phyloP scores from a whole-genome alignment of 148 eudicot genomes.

The Cornus kousa region DNA sequence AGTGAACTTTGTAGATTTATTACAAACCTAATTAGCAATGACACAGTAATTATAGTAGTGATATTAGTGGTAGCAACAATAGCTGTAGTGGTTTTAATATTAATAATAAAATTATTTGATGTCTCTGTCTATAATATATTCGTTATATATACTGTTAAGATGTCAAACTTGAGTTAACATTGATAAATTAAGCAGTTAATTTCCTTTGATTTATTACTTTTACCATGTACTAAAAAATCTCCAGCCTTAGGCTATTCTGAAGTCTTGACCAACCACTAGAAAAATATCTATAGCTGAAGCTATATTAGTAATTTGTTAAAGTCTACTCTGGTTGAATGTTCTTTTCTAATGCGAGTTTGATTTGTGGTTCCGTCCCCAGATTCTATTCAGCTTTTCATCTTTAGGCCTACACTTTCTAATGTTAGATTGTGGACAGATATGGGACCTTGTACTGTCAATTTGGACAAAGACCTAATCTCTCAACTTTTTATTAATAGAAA shows the following conservation, averaged over 20 bases:
- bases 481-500: constrained; percentile 45
- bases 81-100: no score
- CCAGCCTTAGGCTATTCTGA: background rate
- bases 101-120: no score
- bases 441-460: background rate
- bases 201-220: no score
- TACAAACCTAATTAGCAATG: no score
- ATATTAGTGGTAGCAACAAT: no score
- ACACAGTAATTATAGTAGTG: no score
- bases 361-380: background rate
- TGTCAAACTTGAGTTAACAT: no score
- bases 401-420: background rate
- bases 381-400: background rate
- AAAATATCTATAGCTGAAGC: background rate
- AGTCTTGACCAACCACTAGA: background rate
- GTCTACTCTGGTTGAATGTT: background rate
- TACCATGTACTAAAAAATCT: no score
- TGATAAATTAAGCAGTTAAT: no score
- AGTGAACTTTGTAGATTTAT: no score
- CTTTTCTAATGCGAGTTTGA: background rate
- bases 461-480: background rate
- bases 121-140: no score
- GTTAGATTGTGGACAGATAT: background rate
- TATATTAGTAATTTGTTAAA: background rate
- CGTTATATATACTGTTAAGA: no score